A percentile compares a stretch with the other conserved stretches of the same genome.
These are phyloP conservation scores for Heritiera fomes DNA, from an alignment of 345 rosid species.

Conservation along the genomic window DNA sequence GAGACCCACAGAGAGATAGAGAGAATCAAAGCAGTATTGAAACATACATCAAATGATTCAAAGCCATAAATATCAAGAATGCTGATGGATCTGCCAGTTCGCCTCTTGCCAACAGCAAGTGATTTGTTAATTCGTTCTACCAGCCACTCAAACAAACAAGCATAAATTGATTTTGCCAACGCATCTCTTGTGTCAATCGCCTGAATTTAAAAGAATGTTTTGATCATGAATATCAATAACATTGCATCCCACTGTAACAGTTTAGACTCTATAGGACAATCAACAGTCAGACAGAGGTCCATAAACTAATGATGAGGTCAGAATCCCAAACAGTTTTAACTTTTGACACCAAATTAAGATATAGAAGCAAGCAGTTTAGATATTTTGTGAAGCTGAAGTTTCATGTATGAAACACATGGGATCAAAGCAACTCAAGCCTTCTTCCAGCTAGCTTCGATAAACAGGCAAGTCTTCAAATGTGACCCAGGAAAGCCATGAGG, in stretches of 20 bases:
- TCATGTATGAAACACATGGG: neutral
- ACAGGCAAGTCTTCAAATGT: neutral
- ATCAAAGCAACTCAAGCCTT: conserved; percentile 10
- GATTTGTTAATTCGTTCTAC: conserved; percentile 95
- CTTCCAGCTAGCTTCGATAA: conserved; percentile 8
- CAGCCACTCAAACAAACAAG: conserved; percentile 94
- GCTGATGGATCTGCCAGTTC: conserved; percentile 97
- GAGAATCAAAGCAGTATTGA: conserved; percentile 21
- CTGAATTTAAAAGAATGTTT: conserved; percentile 42
- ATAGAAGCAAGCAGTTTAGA: neutral
- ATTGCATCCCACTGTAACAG: neutral
- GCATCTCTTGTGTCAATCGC: conserved; percentile 92
- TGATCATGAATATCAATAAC: conserved; percentile 12
- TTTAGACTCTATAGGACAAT: conserved; percentile 6
- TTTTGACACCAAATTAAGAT: neutral
- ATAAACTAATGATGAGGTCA: neutral
- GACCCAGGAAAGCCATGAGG: neutral
- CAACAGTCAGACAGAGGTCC: neutral
- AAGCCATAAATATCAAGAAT: conserved; percentile 99
- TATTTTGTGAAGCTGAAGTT: neutral
- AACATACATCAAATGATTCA: conserved; percentile 92
- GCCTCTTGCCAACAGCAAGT: conserved; percentile 89
- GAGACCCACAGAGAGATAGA: conserved; percentile 12
- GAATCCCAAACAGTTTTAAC: neutral
- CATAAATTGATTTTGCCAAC: conserved; percentile 88